phyloP scores from a whole-genome alignment of 148 eudicot genomes.

The Camellia granthamiana region DNA sequence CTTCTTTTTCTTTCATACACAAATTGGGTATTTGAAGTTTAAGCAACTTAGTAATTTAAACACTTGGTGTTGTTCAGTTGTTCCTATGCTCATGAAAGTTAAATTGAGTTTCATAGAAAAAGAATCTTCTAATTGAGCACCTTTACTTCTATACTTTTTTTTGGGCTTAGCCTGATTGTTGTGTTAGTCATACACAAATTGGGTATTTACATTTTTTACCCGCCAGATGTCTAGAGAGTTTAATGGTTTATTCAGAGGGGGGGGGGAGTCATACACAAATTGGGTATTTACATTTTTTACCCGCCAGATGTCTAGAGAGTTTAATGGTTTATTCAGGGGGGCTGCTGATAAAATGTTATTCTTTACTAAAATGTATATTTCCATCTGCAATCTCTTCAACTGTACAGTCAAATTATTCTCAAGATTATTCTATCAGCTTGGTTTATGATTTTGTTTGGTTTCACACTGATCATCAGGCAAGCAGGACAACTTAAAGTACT shows the following conservation, averaged over 20 bases:
- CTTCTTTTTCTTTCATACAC: too few relatives aligned
- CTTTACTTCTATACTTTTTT: neutral
- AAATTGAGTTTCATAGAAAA: neutral
- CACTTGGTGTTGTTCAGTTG: neutral
- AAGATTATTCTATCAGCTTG: neutral
- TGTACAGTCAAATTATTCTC: conserved; percentile 2
- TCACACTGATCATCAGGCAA: conserved; percentile 58
- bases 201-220: neutral
- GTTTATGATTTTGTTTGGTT: conserved; percentile 12
- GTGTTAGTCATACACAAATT: neutral
- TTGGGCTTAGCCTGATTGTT: neutral
- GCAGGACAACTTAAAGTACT: conserved; percentile 93
- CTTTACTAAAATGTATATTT: neutral
- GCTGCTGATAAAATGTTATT: neutral
- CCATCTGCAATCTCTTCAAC: neutral
- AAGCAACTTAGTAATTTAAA: neutral
- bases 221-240: neutral
- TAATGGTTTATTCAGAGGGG: neutral
- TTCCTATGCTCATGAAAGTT: neutral
- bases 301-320: neutral
- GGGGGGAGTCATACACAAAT: neutral
- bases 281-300: neutral
- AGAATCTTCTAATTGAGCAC: neutral
- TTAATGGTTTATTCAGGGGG: neutral
- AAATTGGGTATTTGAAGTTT: neutral